These are phyloP conservation scores for Kurtzmaniella quercitrusa DNA, from an alignment of 1,139 yeast genomes.

Conservation along the genomic window DNA sequence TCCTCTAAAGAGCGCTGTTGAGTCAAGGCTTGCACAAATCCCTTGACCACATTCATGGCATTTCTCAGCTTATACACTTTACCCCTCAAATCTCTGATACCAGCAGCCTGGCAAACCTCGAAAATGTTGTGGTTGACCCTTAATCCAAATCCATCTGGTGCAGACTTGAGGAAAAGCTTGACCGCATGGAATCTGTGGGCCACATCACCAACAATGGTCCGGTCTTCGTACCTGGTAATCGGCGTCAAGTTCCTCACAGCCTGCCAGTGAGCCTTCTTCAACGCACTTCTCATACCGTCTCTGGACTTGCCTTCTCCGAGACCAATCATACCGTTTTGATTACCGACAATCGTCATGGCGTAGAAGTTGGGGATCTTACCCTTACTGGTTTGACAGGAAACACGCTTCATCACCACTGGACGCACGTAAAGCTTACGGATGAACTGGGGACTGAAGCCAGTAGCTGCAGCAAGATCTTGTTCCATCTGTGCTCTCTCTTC, in stretches of 20 bases:
- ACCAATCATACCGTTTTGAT: constrained; percentile 89
- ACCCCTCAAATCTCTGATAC: constrained; percentile 89
- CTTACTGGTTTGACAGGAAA: constrained; percentile 88
- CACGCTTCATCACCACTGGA: constrained; percentile 71
- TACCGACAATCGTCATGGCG: constrained; percentile 88
- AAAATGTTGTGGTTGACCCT: constrained; percentile 88
- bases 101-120: constrained; percentile 92
- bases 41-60: constrained; percentile 91
- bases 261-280: constrained; percentile 86
- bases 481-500: constrained; percentile 35
- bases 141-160: constrained; percentile 92
- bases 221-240: constrained; percentile 82
- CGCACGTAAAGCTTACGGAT: constrained; percentile 62
- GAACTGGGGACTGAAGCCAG: constrained; percentile 70
- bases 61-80: constrained; percentile 90
- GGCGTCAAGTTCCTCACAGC: constrained; percentile 83
- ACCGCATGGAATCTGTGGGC: constrained; percentile 87
- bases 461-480: constrained; percentile 59
- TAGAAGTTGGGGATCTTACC: constrained; percentile 88
- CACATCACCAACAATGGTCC: constrained; percentile 86
- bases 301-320: constrained; percentile 93
- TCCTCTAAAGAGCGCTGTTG: constrained; percentile 82
- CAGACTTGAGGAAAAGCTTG: constrained; percentile 72
- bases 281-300: constrained; percentile 72
- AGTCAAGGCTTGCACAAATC: constrained; percentile 79